phyloP scores from a whole-genome alignment of 495 filamentous ascomycete species.

The Trichoderma parareesei region DNA sequence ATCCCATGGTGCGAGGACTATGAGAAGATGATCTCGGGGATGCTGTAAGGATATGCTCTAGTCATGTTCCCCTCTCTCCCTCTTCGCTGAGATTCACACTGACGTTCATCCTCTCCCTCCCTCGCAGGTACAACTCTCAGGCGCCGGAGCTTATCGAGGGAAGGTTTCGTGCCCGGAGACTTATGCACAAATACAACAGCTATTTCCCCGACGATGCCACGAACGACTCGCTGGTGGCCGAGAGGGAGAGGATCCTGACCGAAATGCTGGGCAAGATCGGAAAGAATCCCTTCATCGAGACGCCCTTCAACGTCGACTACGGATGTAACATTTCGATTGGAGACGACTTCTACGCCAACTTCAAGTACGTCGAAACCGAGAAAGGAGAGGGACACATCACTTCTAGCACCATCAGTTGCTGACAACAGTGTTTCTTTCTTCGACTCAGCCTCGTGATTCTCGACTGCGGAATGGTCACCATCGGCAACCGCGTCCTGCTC shows the following conservation, averaged over 20 bases:
- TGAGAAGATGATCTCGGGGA: constrained; percentile 48
- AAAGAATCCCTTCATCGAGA: constrained; percentile 36
- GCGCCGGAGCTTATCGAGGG: constrained; percentile 33
- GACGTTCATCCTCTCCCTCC: not conserved
- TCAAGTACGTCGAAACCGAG: constrained; percentile 26
- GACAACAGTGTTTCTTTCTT: not conserved
- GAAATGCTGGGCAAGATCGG: constrained; percentile 38
- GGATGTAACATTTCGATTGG: constrained; percentile 48
- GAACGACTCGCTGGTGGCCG: constrained; percentile 27
- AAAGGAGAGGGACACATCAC: too few relatives aligned
- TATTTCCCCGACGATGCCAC: constrained; percentile 34
- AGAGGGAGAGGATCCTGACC: constrained; percentile 29
- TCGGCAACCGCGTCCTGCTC: constrained; percentile 35
- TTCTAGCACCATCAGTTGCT: not conserved
- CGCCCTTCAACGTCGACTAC: constrained; percentile 47
- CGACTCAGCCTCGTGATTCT: constrained; percentile 30
- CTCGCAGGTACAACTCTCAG: constrained; percentile 32
- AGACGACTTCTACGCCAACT: constrained; percentile 44
- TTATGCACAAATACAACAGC: constrained; percentile 40
- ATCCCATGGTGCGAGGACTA: constrained; percentile 43
- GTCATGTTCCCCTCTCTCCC: not conserved
- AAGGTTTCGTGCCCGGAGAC: constrained; percentile 34
- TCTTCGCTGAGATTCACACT: not conserved
- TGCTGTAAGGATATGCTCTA: constrained; percentile 28
- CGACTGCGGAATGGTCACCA: constrained; percentile 37